These are phyloP conservation scores for Rosa persica DNA, from an alignment of 306 rosid genomes.

Conservation along the genomic window DNA sequence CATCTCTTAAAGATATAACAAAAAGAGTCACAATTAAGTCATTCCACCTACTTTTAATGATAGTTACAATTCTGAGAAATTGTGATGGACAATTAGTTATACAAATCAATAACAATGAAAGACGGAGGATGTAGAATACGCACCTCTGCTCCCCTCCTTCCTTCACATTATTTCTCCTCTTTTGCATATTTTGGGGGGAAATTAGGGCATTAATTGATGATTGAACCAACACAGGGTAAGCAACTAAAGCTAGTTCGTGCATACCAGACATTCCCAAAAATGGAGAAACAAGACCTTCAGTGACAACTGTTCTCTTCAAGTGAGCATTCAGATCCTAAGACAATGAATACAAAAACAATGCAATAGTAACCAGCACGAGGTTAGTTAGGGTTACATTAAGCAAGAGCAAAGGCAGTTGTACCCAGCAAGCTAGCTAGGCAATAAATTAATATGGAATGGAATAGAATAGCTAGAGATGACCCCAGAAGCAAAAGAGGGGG, in stretches of 20 bases:
- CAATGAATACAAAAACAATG: not conserved
- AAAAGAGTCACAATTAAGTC: no score
- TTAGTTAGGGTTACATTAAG: not conserved
- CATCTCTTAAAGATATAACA: no score
- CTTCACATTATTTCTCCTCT: no score
- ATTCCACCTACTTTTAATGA: no score
- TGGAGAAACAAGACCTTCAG: not conserved
- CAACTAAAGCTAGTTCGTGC: not conserved
- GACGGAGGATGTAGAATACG: no score
- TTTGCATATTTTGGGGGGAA: not conserved
- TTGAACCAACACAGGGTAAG: not conserved
- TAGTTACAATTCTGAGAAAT: no score
- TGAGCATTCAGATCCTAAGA: not conserved
- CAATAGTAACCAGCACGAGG: not conserved
- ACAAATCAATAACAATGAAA: no score
- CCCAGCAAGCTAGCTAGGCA: not conserved
- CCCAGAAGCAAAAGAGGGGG: not conserved
- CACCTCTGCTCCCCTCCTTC: no score
- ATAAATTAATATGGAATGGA: not conserved
- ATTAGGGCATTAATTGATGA: not conserved
- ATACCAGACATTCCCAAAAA: constrained; percentile 4
- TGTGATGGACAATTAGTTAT: no score
- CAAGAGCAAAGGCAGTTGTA: not conserved
- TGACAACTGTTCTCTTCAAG: not conserved
- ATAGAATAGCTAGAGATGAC: constrained; percentile 3